These are phyloP conservation scores for Globisporangium solare DNA, from an alignment of 352 stramenopile species.

Conservation along the genomic window DNA sequence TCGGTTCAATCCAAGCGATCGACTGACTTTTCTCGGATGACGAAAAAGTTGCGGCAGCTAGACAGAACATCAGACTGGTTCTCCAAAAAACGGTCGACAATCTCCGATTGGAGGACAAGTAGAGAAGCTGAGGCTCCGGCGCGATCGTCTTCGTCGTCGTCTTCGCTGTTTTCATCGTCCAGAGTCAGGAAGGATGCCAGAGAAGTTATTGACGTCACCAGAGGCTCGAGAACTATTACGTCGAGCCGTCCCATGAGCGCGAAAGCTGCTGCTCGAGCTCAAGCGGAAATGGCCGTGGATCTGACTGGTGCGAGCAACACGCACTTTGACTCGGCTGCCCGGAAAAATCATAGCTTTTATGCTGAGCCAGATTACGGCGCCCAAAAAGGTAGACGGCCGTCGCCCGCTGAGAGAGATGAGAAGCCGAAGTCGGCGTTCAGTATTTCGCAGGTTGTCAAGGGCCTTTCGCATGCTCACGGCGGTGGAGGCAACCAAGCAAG, in stretches of 20 bases:
- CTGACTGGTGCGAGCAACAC: conserved; percentile 36
- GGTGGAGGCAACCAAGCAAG: conserved; percentile 11
- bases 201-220: conserved; percentile 16
- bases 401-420: conserved; percentile 14
- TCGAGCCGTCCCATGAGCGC: conserved; percentile 42
- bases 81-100: conserved; percentile 38
- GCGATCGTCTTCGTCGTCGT: background rate
- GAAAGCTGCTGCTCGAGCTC: conserved; percentile 51
- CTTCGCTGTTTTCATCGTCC: conserved; percentile 15
- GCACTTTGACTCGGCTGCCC: conserved; percentile 29
- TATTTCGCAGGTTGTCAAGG: conserved; percentile 62
- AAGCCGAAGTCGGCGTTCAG: conserved; percentile 45
- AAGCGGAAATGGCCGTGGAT: conserved; percentile 38
- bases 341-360: conserved; percentile 75
- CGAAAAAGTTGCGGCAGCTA: conserved; percentile 63
- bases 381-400: conserved; percentile 17
- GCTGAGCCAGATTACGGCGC: conserved; percentile 49
- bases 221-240: background rate
- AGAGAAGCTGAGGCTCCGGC: background rate
- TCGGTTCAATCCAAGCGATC: conserved; percentile 61
- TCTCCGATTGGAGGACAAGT: conserved; percentile 13
- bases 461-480: conserved; percentile 49
- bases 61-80: conserved; percentile 38
- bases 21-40: conserved; percentile 60
- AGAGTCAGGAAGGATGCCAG: conserved; percentile 20